phyloP scores from a whole-genome alignment of 257 asterid genomes.

The Orobanche coerulescens region DNA sequence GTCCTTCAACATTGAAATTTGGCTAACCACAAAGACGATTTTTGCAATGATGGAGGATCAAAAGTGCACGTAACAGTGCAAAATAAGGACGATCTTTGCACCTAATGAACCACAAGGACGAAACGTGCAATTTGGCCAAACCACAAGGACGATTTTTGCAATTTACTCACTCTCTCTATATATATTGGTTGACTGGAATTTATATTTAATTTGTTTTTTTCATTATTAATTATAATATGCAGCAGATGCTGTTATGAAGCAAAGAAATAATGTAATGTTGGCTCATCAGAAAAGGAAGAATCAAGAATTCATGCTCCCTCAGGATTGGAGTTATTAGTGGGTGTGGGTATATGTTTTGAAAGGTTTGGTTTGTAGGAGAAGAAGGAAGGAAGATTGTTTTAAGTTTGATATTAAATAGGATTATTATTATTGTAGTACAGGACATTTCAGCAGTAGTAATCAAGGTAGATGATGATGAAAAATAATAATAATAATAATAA shows the following conservation, averaged over 20 bases:
- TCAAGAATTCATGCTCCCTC: conserved; percentile 58
- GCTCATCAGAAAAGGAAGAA: conserved; percentile 30
- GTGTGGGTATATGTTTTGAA: not conserved
- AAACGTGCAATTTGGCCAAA: too few species aligned
- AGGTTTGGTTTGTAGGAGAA: not conserved
- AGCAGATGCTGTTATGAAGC: conserved; percentile 21
- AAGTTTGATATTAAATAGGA: too few species aligned
- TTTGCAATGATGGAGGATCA: too few species aligned
- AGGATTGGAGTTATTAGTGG: conserved; percentile 66
- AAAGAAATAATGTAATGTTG: conserved; percentile 10
- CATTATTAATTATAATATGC: not conserved
- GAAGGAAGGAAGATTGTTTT: not conserved
- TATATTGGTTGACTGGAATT: too few species aligned
- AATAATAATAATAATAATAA: conserved; percentile 17
- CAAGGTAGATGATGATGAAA: conserved; percentile 19
- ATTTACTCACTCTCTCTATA: too few species aligned
- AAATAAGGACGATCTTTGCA: too few species aligned
- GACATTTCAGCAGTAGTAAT: not conserved
- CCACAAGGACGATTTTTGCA: too few species aligned
- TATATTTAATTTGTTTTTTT: not conserved
- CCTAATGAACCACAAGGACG: too few species aligned
- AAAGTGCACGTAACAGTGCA: too few species aligned
- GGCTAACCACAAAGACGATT: too few species aligned
- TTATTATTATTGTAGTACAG: conserved; percentile 1
- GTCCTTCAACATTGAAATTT: too few species aligned